Evolutionary conservation across 169 alveolate species (phyloP).

Genomic region (Plasmodium cynomolgi): DNA sequence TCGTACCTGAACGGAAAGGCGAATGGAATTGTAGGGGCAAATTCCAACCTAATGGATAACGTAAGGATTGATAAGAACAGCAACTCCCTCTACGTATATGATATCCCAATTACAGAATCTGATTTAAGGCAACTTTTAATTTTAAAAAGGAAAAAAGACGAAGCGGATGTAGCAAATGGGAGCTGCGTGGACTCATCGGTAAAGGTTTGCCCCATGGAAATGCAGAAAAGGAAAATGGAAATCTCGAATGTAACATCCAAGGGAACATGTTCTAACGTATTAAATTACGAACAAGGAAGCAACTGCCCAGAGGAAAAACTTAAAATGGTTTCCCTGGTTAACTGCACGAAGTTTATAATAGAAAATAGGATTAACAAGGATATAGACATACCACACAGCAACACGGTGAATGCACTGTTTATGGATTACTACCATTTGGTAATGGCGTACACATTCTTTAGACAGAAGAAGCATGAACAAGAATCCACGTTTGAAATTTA

Average conservation of each 20-base stretch:
- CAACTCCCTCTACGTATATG: slow-evolving; percentile 14
- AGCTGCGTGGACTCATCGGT: not conserved
- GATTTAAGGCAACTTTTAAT: slow-evolving; percentile 19
- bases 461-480: slow-evolving; percentile 82
- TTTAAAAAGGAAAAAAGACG: slow-evolving; percentile 8
- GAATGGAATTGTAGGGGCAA: not conserved
- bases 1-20: not conserved
- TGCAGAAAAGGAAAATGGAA: not conserved
- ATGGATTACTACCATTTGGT: slow-evolving; percentile 69
- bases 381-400: slow-evolving; percentile 50
- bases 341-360: slow-evolving; percentile 29
- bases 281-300: not conserved
- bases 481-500: slow-evolving; percentile 88
- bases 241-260: not conserved
- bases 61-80: slow-evolving; percentile 28
- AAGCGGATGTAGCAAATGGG: not conserved
- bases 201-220: not conserved
- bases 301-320: slow-evolving; percentile 10
- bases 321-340: slow-evolving; percentile 30
- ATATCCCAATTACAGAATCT: slow-evolving; percentile 40
- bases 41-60: slow-evolving; percentile 25
- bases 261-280: not conserved
- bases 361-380: slow-evolving; percentile 58
- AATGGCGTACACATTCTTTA: slow-evolving; percentile 65
- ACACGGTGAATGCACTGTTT: slow-evolving; percentile 54